Percentiles rank a stretch among this genome's conserved stretches.
Evolutionary conservation across 805 yeast genomes (phyloP).

Genomic region (Cyberlindnera lachancei): DNA sequence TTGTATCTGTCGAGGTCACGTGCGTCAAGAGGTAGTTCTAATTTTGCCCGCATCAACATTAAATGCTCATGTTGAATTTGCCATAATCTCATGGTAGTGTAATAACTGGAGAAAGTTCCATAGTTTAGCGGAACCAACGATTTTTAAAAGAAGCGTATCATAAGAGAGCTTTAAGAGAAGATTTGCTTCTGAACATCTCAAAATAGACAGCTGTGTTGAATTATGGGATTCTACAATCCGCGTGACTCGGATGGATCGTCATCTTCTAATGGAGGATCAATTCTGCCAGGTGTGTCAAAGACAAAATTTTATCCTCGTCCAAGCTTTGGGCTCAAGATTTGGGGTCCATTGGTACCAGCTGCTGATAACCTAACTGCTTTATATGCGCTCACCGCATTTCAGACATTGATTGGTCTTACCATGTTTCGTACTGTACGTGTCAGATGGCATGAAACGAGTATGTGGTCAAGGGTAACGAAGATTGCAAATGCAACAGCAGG

Average conservation of each 20-base stretch:
- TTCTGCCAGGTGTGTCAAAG: slow-evolving; percentile 2
- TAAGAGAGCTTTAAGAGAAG: no score
- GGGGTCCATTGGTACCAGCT: slow-evolving; percentile 74
- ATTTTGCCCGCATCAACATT: no score
- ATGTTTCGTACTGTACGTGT: slow-evolving; percentile 20
- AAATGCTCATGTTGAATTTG: no score
- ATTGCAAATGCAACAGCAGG: slow-evolving; percentile 34
- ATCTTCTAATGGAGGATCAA: not conserved
- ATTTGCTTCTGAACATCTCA: no score
- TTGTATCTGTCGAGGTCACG: no score
- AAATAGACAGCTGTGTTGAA: no score
- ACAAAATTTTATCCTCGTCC: slow-evolving; percentile 35
- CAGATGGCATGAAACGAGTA: slow-evolving; percentile 20
- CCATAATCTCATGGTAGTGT: no score
- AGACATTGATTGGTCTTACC: slow-evolving; percentile 40
- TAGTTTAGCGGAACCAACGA: no score
- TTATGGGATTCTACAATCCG: slow-evolving; percentile 5
- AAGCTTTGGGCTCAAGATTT: slow-evolving; percentile 47
- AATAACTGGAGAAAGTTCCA: no score
- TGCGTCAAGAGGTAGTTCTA: no score
- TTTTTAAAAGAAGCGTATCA: no score
- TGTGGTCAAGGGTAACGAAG: slow-evolving; percentile 25
- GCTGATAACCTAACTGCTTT: slow-evolving; percentile 54
- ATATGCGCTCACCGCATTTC: slow-evolving; percentile 43
- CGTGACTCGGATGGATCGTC: slow-evolving; percentile 1